Percentiles rank a stretch among this genome's conserved stretches.
These are phyloP conservation scores for Aspergillus brasiliensis DNA, from an alignment of 2,329 filamentous ascomycete genomes.

Conservation along the genomic window DNA sequence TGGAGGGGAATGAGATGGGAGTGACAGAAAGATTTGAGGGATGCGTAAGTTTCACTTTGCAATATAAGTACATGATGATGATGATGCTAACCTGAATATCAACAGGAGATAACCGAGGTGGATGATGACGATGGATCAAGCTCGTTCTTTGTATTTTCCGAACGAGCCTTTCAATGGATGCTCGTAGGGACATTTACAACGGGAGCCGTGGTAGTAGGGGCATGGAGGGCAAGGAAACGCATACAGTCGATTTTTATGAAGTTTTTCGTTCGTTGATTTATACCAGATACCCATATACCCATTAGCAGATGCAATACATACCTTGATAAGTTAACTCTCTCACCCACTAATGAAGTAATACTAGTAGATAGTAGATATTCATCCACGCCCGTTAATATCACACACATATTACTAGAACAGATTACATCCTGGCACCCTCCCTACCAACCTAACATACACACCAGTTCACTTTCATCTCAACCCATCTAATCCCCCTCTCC, in stretches of 20 bases:
- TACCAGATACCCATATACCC: background rate
- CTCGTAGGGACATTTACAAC: constrained; percentile 11
- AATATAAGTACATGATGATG: background rate
- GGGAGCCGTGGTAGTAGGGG: constrained; percentile 7
- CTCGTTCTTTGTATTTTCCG: constrained; percentile 1
- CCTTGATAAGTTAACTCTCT: too few relatives aligned
- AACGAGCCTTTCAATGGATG: constrained; percentile 1
- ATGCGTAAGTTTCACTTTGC: background rate
- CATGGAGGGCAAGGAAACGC: constrained; percentile 9
- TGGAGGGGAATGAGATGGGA: constrained; percentile 23
- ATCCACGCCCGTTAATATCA: too few relatives aligned
- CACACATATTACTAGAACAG: too few relatives aligned
- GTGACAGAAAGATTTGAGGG: constrained; percentile 18
- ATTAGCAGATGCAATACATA: too few relatives aligned
- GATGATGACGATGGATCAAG: background rate
- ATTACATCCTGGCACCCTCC: too few relatives aligned
- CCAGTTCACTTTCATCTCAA: too few relatives aligned
- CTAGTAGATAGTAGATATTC: too few relatives aligned
- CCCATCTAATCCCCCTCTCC: too few relatives aligned
- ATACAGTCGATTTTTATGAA: background rate
- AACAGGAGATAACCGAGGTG: background rate
- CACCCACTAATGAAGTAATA: too few relatives aligned
- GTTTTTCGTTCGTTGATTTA: background rate
- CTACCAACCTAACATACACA: too few relatives aligned
- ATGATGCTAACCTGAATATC: background rate